phyloP scores from a whole-genome alignment of 805 yeast species.

The Wickerhamomyces bisporus region DNA sequence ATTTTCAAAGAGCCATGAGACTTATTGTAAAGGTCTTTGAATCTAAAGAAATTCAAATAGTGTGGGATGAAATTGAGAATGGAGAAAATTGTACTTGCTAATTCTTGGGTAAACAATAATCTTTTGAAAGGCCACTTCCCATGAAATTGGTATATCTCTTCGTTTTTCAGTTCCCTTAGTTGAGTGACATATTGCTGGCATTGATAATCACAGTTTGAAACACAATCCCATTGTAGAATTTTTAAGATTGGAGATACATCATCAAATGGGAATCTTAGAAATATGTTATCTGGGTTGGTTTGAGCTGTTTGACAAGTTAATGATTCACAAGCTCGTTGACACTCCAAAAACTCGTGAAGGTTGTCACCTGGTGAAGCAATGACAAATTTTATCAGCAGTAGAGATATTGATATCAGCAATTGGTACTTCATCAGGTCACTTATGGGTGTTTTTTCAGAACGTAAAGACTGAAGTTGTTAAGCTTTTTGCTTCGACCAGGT shows the following conservation, averaged over 20 bases:
- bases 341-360: slow-evolving; percentile 7
- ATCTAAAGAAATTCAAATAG: slow-evolving; percentile 36
- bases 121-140: slow-evolving; percentile 97
- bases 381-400: background rate
- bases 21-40: slow-evolving; percentile 14
- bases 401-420: background rate
- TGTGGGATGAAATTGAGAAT: slow-evolving; percentile 65
- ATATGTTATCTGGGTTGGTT: background rate
- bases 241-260: slow-evolving; percentile 22
- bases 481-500: no score
- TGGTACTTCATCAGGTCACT: background rate
- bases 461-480: no score
- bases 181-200: slow-evolving; percentile 78
- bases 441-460: no score
- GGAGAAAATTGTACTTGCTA: slow-evolving; percentile 78
- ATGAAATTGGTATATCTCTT: slow-evolving; percentile 76
- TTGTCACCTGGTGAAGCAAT: slow-evolving; percentile 10
- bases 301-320: slow-evolving; percentile 1
- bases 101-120: slow-evolving; percentile 76
- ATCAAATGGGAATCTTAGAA: slow-evolving; percentile 8
- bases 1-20: slow-evolving; percentile 9
- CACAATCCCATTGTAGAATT: slow-evolving; percentile 68
- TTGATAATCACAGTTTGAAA: slow-evolving; percentile 82
- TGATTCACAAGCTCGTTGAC: slow-evolving; percentile 6
- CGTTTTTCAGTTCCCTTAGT: slow-evolving; percentile 40